Evolutionary conservation across 352 stramenopile species (phyloP), one percentile per base, ranked within the genome.

Genomic region (Globisporangium spiculum): DNA sequence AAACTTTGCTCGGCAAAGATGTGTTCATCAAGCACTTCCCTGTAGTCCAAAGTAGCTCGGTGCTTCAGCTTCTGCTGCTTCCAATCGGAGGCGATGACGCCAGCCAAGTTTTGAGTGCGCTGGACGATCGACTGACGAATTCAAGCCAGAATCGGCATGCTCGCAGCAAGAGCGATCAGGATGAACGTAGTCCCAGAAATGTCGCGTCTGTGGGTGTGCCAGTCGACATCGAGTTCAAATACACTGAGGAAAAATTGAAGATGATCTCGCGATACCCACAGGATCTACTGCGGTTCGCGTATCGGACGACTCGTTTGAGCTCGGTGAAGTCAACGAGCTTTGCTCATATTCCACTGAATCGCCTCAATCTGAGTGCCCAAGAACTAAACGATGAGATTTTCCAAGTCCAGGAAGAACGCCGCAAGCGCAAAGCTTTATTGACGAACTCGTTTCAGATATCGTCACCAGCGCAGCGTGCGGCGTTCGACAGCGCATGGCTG

Each of bases 251-350:
- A 16, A 60, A 59, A 44, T 16, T 60, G 22, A 55, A 60, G 2
- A 7, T 36, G 20, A 52, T 63, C 32, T 50, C 36, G 3, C 32
- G 48, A n/a, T 76, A 76, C 46, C 67, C 58, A n/a, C 79, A 57
- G 59, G 77, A 90, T 27, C 60, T 93, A 0, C 27, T 92, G 36
- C 76, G 79, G 22, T 81, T 79, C 27, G 80, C 80, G 2, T 91
- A 92, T 50, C 83, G 82, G 14, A 74, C 77, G 3, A 67, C 83
- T 55, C 75, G 82, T 22, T 59, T 92, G 14, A 75, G 91, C 44
- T 75, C 70, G 1, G 79, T 93, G 63, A 84, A 84, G 12, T 75
- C 79, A 1, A 86, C 80, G 3, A 89, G 85, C 53, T 93, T 91
- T 34, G 71, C 89, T 9, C 77, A 84, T 4, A 61, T 93, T 1